A percentile compares a stretch with the other conserved stretches of the same genome.
Evolutionary conservation across 306 rosid genomes (phyloP).

Genomic region (Rosa chinensis): DNA sequence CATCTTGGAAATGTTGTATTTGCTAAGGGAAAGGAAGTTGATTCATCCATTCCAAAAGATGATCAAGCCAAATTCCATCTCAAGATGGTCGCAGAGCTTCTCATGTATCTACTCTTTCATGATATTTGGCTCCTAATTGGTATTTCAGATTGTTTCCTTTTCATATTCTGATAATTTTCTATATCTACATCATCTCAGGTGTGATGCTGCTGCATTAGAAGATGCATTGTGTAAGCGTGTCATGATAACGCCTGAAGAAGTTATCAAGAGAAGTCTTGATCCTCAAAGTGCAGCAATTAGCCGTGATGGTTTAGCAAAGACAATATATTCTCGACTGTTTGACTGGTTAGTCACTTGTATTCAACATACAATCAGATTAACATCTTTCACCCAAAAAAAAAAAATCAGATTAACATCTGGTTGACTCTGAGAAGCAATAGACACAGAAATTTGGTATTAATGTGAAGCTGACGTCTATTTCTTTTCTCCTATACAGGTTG

Average conservation of each 20-base stretch:
- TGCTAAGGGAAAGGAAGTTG: constrained; percentile 79
- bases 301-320: constrained; percentile 94
- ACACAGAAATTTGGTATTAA: constrained; percentile 21
- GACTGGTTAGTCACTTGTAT: constrained; percentile 67
- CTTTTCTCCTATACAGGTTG: constrained; percentile 57
- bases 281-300: constrained; percentile 90
- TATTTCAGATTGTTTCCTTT: constrained; percentile 19
- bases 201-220: constrained; percentile 64
- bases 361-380: neutral
- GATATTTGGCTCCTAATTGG: constrained; percentile 11
- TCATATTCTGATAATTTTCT: constrained; percentile 25
- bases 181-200: constrained; percentile 56
- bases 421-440: constrained; percentile 9
- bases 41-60: constrained; percentile 95
- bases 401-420: neutral
- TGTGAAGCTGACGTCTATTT: constrained; percentile 23
- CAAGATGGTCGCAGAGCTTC: constrained; percentile 86
- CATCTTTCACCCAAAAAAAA: neutral
- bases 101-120: constrained; percentile 55
- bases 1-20: constrained; percentile 85
- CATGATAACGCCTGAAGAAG: constrained; percentile 99
- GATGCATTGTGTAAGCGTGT: constrained; percentile 98
- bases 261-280: constrained; percentile 91
- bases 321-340: constrained; percentile 89
- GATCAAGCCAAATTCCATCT: constrained; percentile 83